phyloP scores from a whole-genome alignment of 2,329 filamentous ascomycete genomes.

The Diaporthe australafricana region DNA sequence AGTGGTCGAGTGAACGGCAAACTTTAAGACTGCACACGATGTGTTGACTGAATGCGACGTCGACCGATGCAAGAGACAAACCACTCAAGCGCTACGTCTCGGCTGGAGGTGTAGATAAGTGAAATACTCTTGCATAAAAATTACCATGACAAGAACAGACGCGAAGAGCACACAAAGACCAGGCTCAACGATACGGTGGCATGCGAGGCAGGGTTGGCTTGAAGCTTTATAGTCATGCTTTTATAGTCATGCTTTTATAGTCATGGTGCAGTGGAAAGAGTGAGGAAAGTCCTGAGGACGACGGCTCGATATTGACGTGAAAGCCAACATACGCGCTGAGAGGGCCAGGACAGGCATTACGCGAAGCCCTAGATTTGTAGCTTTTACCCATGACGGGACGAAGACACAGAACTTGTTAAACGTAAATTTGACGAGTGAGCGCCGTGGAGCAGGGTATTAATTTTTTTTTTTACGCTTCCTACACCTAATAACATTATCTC shows the following conservation, averaged over 20 bases:
- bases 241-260: too few relatives aligned
- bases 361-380: not conserved
- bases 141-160: not conserved
- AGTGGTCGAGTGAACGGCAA: not conserved
- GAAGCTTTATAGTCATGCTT: not conserved
- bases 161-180: not conserved
- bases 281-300: not conserved
- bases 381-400: not conserved
- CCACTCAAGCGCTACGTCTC: not conserved
- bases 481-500: not conserved
- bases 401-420: not conserved
- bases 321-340: not conserved
- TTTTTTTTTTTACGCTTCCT: not conserved
- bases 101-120: not conserved
- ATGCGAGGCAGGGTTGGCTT: not conserved
- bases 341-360: too few relatives aligned
- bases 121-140: too few relatives aligned
- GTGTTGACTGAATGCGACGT: not conserved
- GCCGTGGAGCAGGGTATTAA: constrained; percentile 34
- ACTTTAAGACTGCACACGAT: not conserved
- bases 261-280: not conserved
- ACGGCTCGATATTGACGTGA: not conserved
- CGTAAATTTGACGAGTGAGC: not conserved
- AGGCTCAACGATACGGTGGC: not conserved
- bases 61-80: not conserved